Base-by-base conservation (phyloP, 257 asterid genomes). In the Catharanthus roseus region DNA sequence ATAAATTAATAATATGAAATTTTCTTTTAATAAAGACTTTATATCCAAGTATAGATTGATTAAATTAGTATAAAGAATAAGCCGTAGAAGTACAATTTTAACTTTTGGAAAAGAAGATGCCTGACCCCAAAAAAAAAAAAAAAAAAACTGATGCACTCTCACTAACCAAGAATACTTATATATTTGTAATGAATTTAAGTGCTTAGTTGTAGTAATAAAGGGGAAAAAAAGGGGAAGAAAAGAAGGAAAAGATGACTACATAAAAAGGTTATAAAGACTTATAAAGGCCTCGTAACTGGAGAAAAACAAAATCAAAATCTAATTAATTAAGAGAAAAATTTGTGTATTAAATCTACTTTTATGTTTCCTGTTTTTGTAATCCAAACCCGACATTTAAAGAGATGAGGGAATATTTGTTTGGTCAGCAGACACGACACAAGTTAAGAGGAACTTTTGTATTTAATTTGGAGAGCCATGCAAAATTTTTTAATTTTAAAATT, bases 231-330 rank as follows among this genome's bases (percentile, higher is more conserved):
- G 42, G 42, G 42, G 42, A 8, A 8, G 58, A 56, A 56, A n/a
- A 36, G 67, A 56, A 42, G 54, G 69, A 81, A 74, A 77, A 63
- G 77, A 78, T 76, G 77, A 69, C 65, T 76, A 60, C 84, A 82
- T 74, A 57, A 82, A 81, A 84, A 78, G 81, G 5, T 74, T 75
- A n/a, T 78, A 73, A 72, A 70, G 77, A 39, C 81, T 56, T 58
- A n/a, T n/a, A 66, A 72, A 68, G 78, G 76, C 71, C 78, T 79
- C 79, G 75, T 75, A 82, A 84, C 78, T 81, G 72, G 79, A 81
- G 75, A 85, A 75, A n/a, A 77, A 76, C 76, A 77, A 74, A 72
- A 79, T 78, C 75, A 80, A 78, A 51, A 49, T 58, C 36, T 50
- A 55, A 58, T 3, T n/a, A 65, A 47, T 45, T 53, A 64, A 71